Evolutionary conservation across 2,329 filamentous ascomycete genomes (phyloP), one percentile per base, ranked within the genome.

Genomic region (Verticillium zaregamsianum): DNA sequence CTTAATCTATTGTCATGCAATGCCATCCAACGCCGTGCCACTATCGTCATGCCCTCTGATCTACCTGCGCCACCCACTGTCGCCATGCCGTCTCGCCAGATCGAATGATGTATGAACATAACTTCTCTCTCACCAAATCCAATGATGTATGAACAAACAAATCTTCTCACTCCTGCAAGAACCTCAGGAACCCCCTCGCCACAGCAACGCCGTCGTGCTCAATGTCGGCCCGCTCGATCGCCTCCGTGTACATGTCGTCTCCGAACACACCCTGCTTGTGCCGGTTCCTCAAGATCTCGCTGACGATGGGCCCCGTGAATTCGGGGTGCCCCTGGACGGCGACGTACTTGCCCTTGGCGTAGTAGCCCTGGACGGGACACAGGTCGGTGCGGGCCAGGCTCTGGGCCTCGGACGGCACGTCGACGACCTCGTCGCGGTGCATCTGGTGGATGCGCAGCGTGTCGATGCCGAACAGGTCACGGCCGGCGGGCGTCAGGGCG

Each of bases 311-410:
- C 63, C 82, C 80, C 4, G 82, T 90, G 72, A 94, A 95, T 74
- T 97, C 93, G 0, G 92, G 93, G 73, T 96, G 92, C 6, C 92
- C 92, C 77, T 97, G 92, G 1, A 96, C 85, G 0, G 91, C 88
- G 64, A 96, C 88, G 63, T 91, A 79, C 39, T 82, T 82, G 52
- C 82, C 79, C 9, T 87, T 84, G 23, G 81, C 75, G 71, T 95
- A 90, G 84, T 96, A 92, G 64, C 88, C 90, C 74, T 96, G 92
- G n/a, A 92, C 87, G 11, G 81, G 77, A 76, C 92, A 96, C 55
- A 81, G 76, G 3, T 82, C 80, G 2, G 90, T 90, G 49, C 80
- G 82, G 2, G 86, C 92, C 2, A 96, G 80, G 2, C 80, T 75
- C 61, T 88, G 80, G 2, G 89, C 83, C 60, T 82, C 85, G 6